These are phyloP conservation scores for Teunomyces panamensis DNA, from an alignment of 805 yeast species.

Conservation along the genomic window DNA sequence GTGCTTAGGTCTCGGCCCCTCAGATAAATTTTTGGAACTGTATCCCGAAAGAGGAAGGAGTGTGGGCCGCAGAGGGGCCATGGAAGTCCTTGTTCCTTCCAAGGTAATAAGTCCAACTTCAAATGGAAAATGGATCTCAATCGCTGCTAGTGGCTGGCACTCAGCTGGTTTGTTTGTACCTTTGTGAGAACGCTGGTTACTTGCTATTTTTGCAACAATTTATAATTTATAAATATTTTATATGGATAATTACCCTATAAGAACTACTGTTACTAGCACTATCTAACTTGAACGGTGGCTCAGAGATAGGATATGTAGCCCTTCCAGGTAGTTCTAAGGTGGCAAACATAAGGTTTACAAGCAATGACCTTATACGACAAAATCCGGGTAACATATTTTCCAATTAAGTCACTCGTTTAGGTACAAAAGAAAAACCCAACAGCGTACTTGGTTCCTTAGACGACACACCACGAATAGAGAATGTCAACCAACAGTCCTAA, in stretches of 20 bases:
- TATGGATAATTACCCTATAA: not conserved
- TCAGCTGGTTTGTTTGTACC: constrained; percentile 54
- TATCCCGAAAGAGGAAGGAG: constrained; percentile 16
- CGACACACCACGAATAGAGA: constrained; percentile 1
- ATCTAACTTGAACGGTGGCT: not conserved
- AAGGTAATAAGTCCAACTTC: constrained; percentile 38
- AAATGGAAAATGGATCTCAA: constrained; percentile 49
- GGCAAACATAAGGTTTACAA: not conserved
- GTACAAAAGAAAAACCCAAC: constrained; percentile 5
- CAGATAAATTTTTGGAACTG: constrained; percentile 9
- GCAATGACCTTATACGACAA: not conserved
- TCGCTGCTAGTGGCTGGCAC: constrained; percentile 82
- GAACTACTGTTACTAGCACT: not conserved
- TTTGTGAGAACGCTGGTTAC: not conserved
- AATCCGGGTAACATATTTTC: not conserved
- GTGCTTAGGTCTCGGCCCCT: constrained; percentile 59
- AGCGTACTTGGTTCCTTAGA: not conserved
- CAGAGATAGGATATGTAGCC: not conserved
- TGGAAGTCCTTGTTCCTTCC: constrained; percentile 17
- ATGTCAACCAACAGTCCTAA: constrained; percentile 3
- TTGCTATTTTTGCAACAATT: not conserved
- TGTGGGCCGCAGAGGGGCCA: constrained; percentile 30
- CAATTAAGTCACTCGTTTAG: not conserved
- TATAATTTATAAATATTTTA: not conserved
- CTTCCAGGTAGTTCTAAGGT: not conserved